Evolutionary conservation across 2,329 filamentous ascomycete species (phyloP).

Genomic region (Coniella vitis): DNA sequence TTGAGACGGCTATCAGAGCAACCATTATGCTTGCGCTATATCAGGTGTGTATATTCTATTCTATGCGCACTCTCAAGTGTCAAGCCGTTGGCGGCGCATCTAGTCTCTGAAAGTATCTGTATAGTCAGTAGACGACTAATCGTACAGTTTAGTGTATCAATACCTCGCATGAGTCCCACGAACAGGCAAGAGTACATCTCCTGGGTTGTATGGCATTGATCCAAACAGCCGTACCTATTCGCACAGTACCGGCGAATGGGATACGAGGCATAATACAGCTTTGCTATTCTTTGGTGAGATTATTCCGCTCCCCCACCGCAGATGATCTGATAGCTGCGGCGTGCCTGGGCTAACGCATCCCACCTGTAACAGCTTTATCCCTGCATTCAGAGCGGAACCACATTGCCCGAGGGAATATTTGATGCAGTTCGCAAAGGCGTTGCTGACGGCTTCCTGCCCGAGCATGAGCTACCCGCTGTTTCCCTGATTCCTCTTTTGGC

Average conservation of each 20-base stretch:
- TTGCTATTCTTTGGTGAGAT: slow-evolving; percentile 46
- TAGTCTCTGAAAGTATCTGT: too few species aligned
- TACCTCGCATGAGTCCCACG: slow-evolving; percentile 33
- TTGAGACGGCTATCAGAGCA: slow-evolving; percentile 41
- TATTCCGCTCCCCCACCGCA: slow-evolving; percentile 14
- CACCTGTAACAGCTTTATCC: slow-evolving; percentile 35
- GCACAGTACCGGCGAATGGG: slow-evolving; percentile 33
- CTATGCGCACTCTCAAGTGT: neutral
- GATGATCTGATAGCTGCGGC: neutral
- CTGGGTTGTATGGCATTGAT: slow-evolving; percentile 54
- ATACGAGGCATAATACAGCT: slow-evolving; percentile 48
- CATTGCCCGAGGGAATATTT: slow-evolving; percentile 34
- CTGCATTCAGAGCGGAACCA: slow-evolving; percentile 31
- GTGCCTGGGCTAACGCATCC: neutral
- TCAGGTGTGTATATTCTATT: slow-evolving; percentile 37
- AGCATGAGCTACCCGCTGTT: slow-evolving; percentile 31
- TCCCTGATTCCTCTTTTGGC: slow-evolving; percentile 35
- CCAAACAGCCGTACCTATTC: slow-evolving; percentile 36
- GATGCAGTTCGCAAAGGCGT: slow-evolving; percentile 29
- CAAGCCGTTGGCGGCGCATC: too few species aligned
- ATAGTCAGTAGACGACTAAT: too few species aligned
- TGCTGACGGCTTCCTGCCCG: slow-evolving; percentile 20
- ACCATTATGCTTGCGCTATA: slow-evolving; percentile 55
- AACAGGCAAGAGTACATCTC: slow-evolving; percentile 50
- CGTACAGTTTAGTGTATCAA: neutral